Evolutionary conservation across 208 protist species (phyloP).

Genomic region (Acanthamoeba healyi): DNA sequence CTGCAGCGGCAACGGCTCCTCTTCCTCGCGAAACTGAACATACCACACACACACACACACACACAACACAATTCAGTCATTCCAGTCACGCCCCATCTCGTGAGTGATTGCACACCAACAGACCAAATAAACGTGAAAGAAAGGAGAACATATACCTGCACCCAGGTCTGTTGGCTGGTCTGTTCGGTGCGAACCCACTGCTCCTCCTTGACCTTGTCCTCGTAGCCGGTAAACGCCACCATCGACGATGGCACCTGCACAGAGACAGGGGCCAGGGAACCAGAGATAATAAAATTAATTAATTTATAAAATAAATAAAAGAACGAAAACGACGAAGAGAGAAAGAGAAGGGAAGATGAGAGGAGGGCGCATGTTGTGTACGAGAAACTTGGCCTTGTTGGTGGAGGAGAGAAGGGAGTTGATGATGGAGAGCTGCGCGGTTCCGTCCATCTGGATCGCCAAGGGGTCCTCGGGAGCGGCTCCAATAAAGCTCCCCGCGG

Average conservation of each 20-base stretch:
- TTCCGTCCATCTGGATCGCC: not conserved
- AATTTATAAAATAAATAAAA: no score
- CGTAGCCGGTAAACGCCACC: slow-evolving; percentile 50
- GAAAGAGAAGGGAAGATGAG: not conserved
- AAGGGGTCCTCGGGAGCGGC: not conserved
- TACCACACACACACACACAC: not conserved
- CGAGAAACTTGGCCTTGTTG: slow-evolving; percentile 51
- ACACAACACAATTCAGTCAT: no score
- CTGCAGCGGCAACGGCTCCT: not conserved
- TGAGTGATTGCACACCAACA: not conserved
- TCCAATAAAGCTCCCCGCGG: not conserved
- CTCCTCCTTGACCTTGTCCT: slow-evolving; percentile 61
- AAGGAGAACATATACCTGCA: not conserved
- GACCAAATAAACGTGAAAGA: not conserved
- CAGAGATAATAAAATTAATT: no score
- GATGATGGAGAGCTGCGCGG: not conserved
- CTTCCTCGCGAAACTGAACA: slow-evolving; percentile 15
- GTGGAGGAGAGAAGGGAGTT: slow-evolving; percentile 64
- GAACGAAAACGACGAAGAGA: not conserved
- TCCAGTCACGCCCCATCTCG: no score
- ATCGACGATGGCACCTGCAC: slow-evolving; percentile 26
- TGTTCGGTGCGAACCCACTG: slow-evolving; percentile 38
- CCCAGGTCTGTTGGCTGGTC: not conserved
- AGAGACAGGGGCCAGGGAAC: no score
- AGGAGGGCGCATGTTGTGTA: not conserved